Evolutionary conservation across 73 alveolate species (phyloP).

Genomic region (Durusdinium trenchii): DNA sequence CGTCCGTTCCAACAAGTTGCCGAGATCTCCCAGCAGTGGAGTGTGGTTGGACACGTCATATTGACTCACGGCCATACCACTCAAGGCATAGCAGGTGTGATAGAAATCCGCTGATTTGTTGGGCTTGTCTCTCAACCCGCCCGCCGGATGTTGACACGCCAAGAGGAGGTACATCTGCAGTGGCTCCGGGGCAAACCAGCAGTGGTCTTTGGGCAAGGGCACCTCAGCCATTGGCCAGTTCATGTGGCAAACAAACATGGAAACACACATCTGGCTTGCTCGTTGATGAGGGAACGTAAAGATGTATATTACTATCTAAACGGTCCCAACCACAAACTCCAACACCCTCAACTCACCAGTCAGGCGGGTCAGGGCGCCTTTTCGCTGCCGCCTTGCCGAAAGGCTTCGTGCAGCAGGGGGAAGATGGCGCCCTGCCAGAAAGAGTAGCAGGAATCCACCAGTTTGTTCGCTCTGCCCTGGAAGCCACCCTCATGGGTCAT

Average conservation of each 20-base stretch:
- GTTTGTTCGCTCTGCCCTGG: slow-evolving; percentile 98
- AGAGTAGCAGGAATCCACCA: slow-evolving; percentile 99
- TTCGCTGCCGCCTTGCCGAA: slow-evolving; percentile 66
- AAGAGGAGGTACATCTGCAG: slow-evolving; percentile 71
- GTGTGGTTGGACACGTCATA: slow-evolving; percentile 47
- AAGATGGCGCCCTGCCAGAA: slow-evolving; percentile 98
- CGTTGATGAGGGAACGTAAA: not conserved
- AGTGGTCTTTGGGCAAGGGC: slow-evolving; percentile 37
- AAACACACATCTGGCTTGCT: not conserved
- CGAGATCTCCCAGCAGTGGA: slow-evolving; percentile 35
- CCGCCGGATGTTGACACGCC: slow-evolving; percentile 88
- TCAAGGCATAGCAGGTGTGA: slow-evolving; percentile 94
- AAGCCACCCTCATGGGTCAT: slow-evolving; percentile 96
- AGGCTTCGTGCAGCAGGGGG: slow-evolving; percentile 95
- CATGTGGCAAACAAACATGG: not conserved
- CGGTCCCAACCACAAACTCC: too few relatives aligned
- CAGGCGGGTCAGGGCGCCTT: not conserved
- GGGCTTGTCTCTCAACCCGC: slow-evolving; percentile 92
- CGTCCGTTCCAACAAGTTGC: slow-evolving; percentile 58
- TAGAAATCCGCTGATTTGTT: slow-evolving; percentile 91
- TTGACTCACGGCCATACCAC: slow-evolving; percentile 93
- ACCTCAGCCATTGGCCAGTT: not conserved
- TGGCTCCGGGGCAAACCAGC: slow-evolving; percentile 79
- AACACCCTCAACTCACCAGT: not conserved
- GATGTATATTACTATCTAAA: too few relatives aligned